phyloP scores from a whole-genome alignment of 139 green algal species.

The Pedinophyceae sp. region DNA sequence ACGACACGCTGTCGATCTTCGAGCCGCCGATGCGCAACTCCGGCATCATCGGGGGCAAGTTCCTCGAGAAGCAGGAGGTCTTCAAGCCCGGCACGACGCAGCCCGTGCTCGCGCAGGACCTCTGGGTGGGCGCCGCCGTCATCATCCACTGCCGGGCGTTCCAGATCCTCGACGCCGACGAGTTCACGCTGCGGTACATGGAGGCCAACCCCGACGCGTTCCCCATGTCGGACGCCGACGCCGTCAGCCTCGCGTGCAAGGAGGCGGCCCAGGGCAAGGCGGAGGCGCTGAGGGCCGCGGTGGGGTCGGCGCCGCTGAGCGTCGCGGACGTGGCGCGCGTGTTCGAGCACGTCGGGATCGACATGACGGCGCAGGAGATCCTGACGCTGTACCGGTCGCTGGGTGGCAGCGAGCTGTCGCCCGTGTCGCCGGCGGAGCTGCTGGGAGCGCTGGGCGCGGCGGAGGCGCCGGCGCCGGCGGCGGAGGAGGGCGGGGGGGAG shows the following conservation, averaged over 20 bases:
- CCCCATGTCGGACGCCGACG: conserved; percentile 41
- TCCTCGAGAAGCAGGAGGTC: conserved; percentile 58
- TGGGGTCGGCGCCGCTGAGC: no score
- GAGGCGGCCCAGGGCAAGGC: conserved; percentile 9
- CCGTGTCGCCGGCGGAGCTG: no score
- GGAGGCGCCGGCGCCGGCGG: no score
- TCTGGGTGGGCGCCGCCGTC: conserved; percentile 55
- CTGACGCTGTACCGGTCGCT: no score
- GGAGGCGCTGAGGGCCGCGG: conserved; percentile 27
- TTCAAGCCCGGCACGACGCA: conserved; percentile 3
- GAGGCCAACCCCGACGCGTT: conserved; percentile 69
- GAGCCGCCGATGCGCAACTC: conserved; percentile 69
- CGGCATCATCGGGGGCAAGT: conserved; percentile 76
- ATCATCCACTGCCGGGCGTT: conserved; percentile 59
- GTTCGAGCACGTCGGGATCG: no score
- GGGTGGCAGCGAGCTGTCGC: no score
- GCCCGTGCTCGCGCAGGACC: conserved; percentile 24
- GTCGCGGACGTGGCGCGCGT: no score
- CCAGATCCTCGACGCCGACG: conserved; percentile 62
- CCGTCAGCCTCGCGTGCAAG: conserved; percentile 3
- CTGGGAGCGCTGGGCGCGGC: no score
- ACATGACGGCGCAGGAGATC: no score
- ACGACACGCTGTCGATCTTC: conserved; percentile 74
- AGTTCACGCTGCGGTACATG: conserved; percentile 75
- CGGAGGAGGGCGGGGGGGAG: no score